Evolutionary conservation across 2,329 filamentous ascomycete species (phyloP), one percentile per base, ranked within the genome.

Genomic region (Ascosphaera apis): DNA sequence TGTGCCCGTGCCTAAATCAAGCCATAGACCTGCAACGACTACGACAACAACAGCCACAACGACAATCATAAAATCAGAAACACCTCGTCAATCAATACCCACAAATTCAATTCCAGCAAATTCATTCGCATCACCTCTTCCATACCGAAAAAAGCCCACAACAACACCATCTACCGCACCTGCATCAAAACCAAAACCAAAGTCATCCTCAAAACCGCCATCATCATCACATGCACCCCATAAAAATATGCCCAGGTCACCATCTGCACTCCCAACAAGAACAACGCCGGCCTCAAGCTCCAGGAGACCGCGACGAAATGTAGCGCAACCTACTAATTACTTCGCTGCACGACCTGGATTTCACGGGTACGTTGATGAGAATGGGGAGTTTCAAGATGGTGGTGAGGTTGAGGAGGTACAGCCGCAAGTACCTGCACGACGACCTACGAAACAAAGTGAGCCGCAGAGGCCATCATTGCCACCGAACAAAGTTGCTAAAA

Each of bases 311-410:
- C 34, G 39, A 36, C 48, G 53, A 13, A 38, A 43, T 25, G 46
- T 42, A 37, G 45, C 35, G 4, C 45, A 43, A 3, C 50, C 52
- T 2, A 32, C 12, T 1, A 55, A 55, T 15, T 56, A 57, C 34
- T 55, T 49, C 34, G 38, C 45, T 1, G n/a, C 37, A 11, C 45
- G 39, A 19, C 21, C 41, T 4, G 36, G 40, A 4, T 41, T 49
- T 28, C 37, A 27, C 3, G 37, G 41, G 2, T 43, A 42, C 23
- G 32, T 40, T 37, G 37, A 36, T 12, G 44, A 43, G 7, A 38
- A 42, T 13, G 44, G 42, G 5, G n/a, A 5, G 12, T 17, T 11
- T n/a, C 6, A 17, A 13, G 16, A 21, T 19, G 23, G 6, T 34
- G 3, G 5, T 30, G n/a, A 6, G 5, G n/a, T 30, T 3, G n/a